These are phyloP conservation scores for Ascobolus immersus DNA, from an alignment of 495 filamentous ascomycete species.

Conservation along the genomic window DNA sequence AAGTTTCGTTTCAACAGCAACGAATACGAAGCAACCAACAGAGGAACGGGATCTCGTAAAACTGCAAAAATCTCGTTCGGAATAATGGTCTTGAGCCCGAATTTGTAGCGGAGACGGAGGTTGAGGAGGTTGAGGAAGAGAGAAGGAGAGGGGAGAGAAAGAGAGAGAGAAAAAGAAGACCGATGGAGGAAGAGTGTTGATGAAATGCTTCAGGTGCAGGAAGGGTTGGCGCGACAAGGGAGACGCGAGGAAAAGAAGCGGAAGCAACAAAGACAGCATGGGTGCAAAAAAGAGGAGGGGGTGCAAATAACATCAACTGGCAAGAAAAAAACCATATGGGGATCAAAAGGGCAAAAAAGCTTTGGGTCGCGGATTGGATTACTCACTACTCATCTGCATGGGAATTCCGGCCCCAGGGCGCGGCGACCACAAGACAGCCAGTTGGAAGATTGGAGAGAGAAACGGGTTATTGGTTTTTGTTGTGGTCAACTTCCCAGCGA, in stretches of 20 bases:
- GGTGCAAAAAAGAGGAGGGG: constrained; percentile 1
- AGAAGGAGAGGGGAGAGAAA: background rate
- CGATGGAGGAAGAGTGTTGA: constrained; percentile 4
- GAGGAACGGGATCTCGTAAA: too few relatives aligned
- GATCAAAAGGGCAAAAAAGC: constrained; percentile 2
- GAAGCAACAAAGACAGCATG: background rate
- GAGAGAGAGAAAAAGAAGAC: constrained; percentile 10
- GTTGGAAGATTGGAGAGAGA: constrained; percentile 11
- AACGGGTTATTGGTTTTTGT: too few relatives aligned
- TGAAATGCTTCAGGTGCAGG: constrained; percentile 3
- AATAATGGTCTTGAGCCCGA: too few relatives aligned
- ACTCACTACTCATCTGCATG: constrained; percentile 16
- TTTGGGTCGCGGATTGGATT: too few relatives aligned
- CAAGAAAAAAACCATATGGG: background rate
- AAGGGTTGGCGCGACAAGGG: constrained; percentile 4
- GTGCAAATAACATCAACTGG: background rate
- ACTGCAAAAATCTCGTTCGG: too few relatives aligned
- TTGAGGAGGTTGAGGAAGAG: constrained; percentile 1
- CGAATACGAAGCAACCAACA: too few relatives aligned
- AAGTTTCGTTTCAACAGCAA: too few relatives aligned
- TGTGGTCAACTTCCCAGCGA: too few relatives aligned
- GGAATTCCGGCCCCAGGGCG: constrained; percentile 16
- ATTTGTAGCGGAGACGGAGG: too few relatives aligned
- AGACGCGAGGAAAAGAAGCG: constrained; percentile 5
- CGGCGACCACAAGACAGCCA: constrained; percentile 17